phyloP scores from a whole-genome alignment of 2,329 filamentous ascomycete genomes.

The Rhinocladiella mackenziei region DNA sequence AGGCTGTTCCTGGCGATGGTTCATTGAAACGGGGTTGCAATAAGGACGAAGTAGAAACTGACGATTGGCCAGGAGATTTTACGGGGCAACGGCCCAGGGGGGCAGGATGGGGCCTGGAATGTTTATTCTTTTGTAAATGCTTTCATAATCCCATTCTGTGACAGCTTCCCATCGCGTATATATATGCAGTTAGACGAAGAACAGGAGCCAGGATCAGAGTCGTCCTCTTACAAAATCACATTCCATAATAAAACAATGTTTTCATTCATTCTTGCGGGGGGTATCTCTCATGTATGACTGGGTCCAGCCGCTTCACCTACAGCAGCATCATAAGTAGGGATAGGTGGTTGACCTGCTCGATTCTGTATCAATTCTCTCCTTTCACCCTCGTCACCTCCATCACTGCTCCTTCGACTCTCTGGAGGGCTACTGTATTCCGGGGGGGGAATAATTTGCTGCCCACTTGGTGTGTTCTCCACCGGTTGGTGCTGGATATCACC shows the following conservation, averaged over 20 bases:
- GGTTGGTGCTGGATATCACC: conserved; percentile 28
- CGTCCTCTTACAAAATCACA: too few species aligned
- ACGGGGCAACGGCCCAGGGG: too few species aligned
- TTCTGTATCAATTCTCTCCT: conserved; percentile 35
- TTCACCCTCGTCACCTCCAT: conserved; percentile 54
- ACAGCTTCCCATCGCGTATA: too few species aligned
- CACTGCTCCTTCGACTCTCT: conserved; percentile 54
- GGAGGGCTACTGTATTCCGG: conserved; percentile 63
- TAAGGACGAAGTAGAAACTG: too few species aligned
- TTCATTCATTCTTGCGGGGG: conserved; percentile 20
- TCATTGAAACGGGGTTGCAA: too few species aligned
- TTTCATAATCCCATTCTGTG: too few species aligned
- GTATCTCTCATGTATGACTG: conserved; percentile 28
- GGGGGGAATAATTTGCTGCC: conserved; percentile 60
- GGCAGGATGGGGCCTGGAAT: too few species aligned
- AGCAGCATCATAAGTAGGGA: conserved; percentile 78
- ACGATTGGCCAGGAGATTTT: too few species aligned
- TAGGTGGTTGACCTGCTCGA: conserved; percentile 61
- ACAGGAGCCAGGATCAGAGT: too few species aligned
- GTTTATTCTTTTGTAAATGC: too few species aligned
- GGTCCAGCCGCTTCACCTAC: conserved; percentile 42
- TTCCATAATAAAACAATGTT: conserved; percentile 3
- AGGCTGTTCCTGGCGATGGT: too few species aligned
- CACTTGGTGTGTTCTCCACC: conserved; percentile 39
- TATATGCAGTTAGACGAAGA: too few species aligned